These are phyloP conservation scores for Actinomortierella wolfii DNA, from an alignment of 371 early-diverging fungal species.

Conservation along the genomic window DNA sequence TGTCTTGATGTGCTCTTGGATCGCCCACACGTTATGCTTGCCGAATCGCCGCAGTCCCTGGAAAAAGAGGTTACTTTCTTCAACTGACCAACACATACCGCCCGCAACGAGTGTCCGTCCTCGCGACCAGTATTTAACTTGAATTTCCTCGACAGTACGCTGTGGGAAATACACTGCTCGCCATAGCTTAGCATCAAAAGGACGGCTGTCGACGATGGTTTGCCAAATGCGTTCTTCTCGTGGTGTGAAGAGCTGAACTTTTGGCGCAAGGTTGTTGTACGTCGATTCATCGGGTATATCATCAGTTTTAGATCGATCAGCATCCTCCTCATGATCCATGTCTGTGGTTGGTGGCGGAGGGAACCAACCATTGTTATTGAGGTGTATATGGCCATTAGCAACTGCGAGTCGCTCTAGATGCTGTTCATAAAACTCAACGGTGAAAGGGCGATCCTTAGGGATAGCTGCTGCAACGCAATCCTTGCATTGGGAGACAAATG, in stretches of 20 bases:
- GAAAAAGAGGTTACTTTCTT: slow-evolving; percentile 30
- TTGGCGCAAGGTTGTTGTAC: background rate
- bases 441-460: background rate
- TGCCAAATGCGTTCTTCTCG: background rate
- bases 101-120: slow-evolving; percentile 19
- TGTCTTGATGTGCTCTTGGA: slow-evolving; percentile 24
- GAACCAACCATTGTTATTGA: slow-evolving; percentile 17
- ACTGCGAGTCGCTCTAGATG: slow-evolving; percentile 10
- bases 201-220: slow-evolving; percentile 5
- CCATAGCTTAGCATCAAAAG: background rate
- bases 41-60: slow-evolving; percentile 37
- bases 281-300: no score
- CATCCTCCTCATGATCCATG: background rate
- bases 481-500: slow-evolving; percentile 6
- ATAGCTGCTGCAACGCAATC: background rate
- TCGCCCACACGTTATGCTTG: slow-evolving; percentile 43
- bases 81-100: slow-evolving; percentile 30
- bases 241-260: background rate
- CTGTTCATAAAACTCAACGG: background rate
- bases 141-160: background rate
- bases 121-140: slow-evolving; percentile 8
- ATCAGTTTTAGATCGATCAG: background rate
- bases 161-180: background rate
- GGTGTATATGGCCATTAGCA: slow-evolving; percentile 7
- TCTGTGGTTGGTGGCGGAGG: background rate